Conservation (phyloP, 2,329 filamentous ascomycete genomes). For the Penicillium thymicola region DNA sequence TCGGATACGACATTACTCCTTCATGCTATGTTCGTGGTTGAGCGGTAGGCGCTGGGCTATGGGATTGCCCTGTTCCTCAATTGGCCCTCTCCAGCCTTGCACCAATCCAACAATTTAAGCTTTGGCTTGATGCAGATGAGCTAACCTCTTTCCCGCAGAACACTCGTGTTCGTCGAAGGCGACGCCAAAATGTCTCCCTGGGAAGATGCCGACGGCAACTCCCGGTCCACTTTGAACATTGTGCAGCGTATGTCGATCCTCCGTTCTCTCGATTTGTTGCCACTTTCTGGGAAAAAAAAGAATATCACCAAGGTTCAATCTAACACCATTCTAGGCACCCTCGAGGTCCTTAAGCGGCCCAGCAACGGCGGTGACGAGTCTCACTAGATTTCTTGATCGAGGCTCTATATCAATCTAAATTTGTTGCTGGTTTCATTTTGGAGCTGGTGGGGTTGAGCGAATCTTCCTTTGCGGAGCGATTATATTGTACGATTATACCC, state of each 20-base stretch:
- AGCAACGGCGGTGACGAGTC: conserved; percentile 8
- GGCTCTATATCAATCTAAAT: background rate
- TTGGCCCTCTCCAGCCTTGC: background rate
- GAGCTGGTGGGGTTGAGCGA: background rate
- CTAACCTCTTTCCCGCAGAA: conserved; percentile 47
- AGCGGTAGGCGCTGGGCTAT: too few relatives aligned
- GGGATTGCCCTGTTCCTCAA: background rate
- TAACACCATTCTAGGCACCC: conserved; percentile 20
- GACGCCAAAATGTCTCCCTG: conserved; percentile 68
- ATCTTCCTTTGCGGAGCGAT: conserved; percentile 16
- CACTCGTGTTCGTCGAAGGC: conserved; percentile 78
- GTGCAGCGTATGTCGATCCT: conserved; percentile 66
- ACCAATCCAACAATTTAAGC: background rate
- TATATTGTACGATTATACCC: conserved; percentile 31
- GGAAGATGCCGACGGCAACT: conserved; percentile 68
- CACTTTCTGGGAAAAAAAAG: background rate
- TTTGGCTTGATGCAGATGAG: background rate
- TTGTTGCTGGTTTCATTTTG: background rate
- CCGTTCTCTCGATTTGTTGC: background rate
- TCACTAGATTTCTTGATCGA: conserved; percentile 7
- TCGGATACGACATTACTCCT: background rate
- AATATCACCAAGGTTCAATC: too few relatives aligned
- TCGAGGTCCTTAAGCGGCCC: conserved; percentile 38
- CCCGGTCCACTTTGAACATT: conserved; percentile 61
- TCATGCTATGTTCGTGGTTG: background rate